phyloP scores from a whole-genome alignment of 139 green algal genomes.

The Volvox reticuliferus region DNA sequence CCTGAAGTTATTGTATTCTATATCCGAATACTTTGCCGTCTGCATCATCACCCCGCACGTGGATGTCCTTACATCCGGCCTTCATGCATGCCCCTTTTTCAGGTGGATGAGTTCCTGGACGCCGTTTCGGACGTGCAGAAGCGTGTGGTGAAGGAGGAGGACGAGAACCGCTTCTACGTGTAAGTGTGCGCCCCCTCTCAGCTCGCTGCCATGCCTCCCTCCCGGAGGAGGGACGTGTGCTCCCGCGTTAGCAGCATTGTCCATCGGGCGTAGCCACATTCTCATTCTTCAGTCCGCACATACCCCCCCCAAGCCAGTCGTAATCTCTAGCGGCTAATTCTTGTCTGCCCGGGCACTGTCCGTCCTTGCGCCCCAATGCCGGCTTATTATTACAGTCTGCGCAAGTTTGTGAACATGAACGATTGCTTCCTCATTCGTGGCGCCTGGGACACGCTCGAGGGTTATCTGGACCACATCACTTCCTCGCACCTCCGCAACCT shows the following conservation, averaged over 20 bases:
- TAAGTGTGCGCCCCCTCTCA: not conserved
- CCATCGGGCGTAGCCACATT: not conserved
- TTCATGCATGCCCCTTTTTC: too few relatives aligned
- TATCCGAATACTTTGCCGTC: too few relatives aligned
- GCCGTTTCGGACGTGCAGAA: not conserved
- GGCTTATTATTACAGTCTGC: not conserved
- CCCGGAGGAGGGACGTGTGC: too few relatives aligned
- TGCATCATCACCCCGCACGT: too few relatives aligned
- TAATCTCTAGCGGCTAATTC: not conserved
- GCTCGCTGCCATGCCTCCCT: not conserved
- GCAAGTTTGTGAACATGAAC: conserved; percentile 44
- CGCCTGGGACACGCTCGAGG: conserved; percentile 14
- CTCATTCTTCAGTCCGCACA: not conserved
- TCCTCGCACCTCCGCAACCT: conserved; percentile 4
- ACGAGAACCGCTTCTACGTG: conserved; percentile 32
- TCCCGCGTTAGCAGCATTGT: too few relatives aligned
- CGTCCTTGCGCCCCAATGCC: not conserved
- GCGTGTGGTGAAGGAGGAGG: not conserved
- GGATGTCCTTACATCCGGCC: too few relatives aligned
- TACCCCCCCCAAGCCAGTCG: too few relatives aligned
- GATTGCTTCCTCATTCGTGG: conserved; percentile 20
- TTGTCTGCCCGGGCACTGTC: not conserved
- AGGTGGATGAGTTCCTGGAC: not conserved
- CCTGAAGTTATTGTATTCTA: too few relatives aligned
- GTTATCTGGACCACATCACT: conserved; percentile 31